phyloP scores from a whole-genome alignment of 2,329 filamentous ascomycete species.

The Fusarium compactum region DNA sequence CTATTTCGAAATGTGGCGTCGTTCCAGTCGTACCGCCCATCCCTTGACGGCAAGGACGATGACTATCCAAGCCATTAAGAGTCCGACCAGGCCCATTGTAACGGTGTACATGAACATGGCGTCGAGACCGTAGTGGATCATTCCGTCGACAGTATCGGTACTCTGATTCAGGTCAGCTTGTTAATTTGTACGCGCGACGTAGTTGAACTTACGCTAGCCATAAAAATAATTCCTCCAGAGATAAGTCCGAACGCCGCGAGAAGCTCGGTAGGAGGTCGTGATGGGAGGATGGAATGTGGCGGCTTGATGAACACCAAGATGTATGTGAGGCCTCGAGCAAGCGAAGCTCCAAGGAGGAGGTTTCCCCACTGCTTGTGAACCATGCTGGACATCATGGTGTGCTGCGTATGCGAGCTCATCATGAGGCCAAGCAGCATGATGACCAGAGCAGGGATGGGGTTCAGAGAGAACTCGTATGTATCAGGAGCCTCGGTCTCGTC shows the following conservation, averaged over 20 bases:
- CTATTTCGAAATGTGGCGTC: constrained; percentile 14
- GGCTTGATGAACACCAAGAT: constrained; percentile 82
- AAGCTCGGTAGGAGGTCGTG: constrained; percentile 91
- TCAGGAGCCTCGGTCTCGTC: constrained; percentile 68
- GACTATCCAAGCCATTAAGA: constrained; percentile 88
- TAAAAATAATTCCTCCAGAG: constrained; percentile 89
- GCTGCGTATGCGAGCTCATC: constrained; percentile 94
- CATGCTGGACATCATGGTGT: constrained; percentile 87
- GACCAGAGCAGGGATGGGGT: constrained; percentile 87
- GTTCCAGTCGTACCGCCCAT: constrained; percentile 74
- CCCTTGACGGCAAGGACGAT: constrained; percentile 86
- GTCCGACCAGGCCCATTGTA: constrained; percentile 82
- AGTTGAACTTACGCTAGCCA: constrained; percentile 78
- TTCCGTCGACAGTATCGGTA: constrained; percentile 79
- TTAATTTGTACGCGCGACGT: too few relatives aligned
- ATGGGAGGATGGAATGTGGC: constrained; percentile 82
- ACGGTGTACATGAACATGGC: constrained; percentile 96
- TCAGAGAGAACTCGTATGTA: constrained; percentile 81
- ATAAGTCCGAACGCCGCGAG: constrained; percentile 88
- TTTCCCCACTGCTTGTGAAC: constrained; percentile 95
- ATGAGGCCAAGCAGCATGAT: constrained; percentile 90
- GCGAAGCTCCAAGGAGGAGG: constrained; percentile 82
- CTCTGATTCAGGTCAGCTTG: constrained; percentile 61
- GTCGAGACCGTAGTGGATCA: constrained; percentile 81
- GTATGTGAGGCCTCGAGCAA: constrained; percentile 84